phyloP scores from a whole-genome alignment of 129 eudicot species.

The Lonicera japonica region DNA sequence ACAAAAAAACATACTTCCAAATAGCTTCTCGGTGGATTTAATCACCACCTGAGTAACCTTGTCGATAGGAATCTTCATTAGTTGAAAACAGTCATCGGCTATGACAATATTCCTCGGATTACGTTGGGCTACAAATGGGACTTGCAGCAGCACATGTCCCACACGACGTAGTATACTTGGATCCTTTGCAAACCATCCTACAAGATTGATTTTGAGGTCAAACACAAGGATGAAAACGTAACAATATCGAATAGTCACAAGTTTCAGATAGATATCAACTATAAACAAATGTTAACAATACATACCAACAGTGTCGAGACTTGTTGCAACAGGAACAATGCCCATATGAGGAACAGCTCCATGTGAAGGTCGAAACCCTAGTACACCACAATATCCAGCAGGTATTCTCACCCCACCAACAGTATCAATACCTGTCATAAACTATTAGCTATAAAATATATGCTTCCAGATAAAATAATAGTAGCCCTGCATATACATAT shows the following conservation, averaged over 20 bases:
- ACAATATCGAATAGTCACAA: neutral
- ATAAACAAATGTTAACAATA: neutral
- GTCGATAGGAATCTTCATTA: constrained; percentile 41
- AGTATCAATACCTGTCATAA: constrained; percentile 67
- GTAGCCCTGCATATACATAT: neutral
- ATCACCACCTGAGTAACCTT: constrained; percentile 52
- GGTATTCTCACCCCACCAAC: constrained; percentile 95
- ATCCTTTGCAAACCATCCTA: constrained; percentile 94
- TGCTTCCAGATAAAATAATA: neutral
- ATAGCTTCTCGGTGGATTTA: constrained; percentile 64
- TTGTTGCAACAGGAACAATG: constrained; percentile 67
- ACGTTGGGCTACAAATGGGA: constrained; percentile 61
- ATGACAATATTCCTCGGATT: constrained; percentile 68
- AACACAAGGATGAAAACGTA: constrained; percentile 4
- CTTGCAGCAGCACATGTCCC: constrained; percentile 78
- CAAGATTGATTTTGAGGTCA: constrained; percentile 2
- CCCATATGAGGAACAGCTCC: constrained; percentile 65
- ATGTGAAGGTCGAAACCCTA: constrained; percentile 85
- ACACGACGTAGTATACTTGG: constrained; percentile 73
- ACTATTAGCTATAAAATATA: neutral
- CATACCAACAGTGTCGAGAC: constrained; percentile 87
- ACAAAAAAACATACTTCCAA: constrained; percentile 67
- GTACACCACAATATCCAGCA: constrained; percentile 73
- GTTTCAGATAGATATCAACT: neutral
- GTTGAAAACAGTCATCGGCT: constrained; percentile 84